A percentile compares a stretch with the other conserved stretches of the same genome.
Conservation (phyloP, 1,139 yeast species). For the Blastobotrys buckinghamii region DNA sequence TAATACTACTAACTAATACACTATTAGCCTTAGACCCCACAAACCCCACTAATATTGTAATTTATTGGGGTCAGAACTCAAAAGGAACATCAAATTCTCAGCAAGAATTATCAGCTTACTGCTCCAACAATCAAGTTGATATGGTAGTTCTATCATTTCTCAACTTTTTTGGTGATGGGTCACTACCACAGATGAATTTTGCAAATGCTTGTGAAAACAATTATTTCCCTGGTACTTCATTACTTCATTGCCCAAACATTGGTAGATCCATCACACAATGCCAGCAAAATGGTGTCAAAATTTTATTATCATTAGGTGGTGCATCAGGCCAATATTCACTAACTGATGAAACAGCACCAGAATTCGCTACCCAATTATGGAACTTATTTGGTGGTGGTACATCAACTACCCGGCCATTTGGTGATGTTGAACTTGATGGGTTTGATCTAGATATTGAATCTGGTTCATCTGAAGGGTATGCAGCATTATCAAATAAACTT, state of each 20-base stretch:
- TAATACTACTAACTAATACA: no score
- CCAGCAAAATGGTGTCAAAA: conserved; percentile 64
- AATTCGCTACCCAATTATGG: conserved; percentile 76
- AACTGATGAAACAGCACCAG: conserved; percentile 43
- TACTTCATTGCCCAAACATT: conserved; percentile 33
- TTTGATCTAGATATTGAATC: conserved; percentile 67
- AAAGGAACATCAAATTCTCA: conserved; percentile 50
- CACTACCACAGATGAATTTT: no score
- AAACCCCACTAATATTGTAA: conserved; percentile 49
- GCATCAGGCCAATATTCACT: conserved; percentile 63
- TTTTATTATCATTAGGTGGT: conserved; percentile 77
- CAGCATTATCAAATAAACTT: conserved; percentile 45
- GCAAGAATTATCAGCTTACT: conserved; percentile 57
- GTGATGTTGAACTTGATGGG: conserved; percentile 56
- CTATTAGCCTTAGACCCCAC: conserved; percentile 12
- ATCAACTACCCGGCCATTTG: conserved; percentile 63
- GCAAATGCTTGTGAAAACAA: conserved; percentile 49
- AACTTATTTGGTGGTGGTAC: conserved; percentile 79
- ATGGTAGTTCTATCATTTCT: conserved; percentile 65
- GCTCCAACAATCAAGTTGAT: conserved; percentile 39
- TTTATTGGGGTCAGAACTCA: conserved; percentile 92
- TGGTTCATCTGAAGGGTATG: conserved; percentile 45
- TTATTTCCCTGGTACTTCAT: conserved; percentile 30
- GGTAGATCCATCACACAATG: conserved; percentile 67
- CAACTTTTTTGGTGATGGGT: conserved; percentile 49